These are phyloP conservation scores for Calonectria multiphialidica DNA, from an alignment of 2,329 filamentous ascomycete species.

Conservation along the genomic window DNA sequence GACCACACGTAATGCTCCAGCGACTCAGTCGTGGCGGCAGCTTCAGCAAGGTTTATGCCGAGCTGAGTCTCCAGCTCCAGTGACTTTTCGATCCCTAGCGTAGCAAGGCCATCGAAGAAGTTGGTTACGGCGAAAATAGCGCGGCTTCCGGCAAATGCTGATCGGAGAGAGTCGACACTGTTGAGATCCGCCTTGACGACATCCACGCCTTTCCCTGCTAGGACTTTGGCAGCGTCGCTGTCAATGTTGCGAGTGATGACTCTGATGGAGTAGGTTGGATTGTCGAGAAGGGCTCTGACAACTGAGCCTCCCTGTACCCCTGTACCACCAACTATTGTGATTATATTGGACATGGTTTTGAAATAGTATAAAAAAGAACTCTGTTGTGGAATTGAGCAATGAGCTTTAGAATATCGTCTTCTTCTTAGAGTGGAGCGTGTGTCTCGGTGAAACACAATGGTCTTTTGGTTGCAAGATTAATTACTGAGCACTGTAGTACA, in stretches of 20 bases:
- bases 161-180: not conserved
- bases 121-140: not conserved
- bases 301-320: not conserved
- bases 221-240: not conserved
- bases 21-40: not conserved
- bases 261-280: not conserved
- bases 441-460: not conserved
- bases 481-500: not conserved
- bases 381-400: not conserved
- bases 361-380: not conserved
- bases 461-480: not conserved
- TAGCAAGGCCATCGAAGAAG: not conserved
- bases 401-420: not conserved
- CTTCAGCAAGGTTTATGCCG: not conserved
- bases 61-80: not conserved
- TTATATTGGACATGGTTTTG: not conserved
- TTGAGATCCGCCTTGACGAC: not conserved
- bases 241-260: not conserved
- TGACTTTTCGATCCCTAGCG: not conserved
- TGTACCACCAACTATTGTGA: not conserved
- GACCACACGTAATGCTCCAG: conserved; percentile 1
- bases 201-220: not conserved
- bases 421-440: not conserved
- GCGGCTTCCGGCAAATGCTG: not conserved
- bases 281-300: not conserved